Percentiles rank a stretch among this genome's conserved stretches.
Evolutionary conservation across 2,329 filamentous ascomycete genomes (phyloP).

Genomic region (Trematosphaeria pertusa): DNA sequence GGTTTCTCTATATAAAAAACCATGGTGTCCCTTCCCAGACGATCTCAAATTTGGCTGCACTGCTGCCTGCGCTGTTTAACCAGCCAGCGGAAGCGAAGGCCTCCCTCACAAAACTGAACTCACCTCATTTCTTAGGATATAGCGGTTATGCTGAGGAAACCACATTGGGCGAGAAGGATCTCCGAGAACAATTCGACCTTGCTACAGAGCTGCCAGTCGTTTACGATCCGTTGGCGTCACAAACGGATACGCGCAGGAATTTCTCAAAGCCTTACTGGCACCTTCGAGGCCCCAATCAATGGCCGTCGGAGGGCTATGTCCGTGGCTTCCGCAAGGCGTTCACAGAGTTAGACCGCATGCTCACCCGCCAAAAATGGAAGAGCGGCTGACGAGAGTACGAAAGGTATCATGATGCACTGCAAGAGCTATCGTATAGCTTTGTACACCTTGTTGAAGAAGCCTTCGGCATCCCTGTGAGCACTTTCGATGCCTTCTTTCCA

Average conservation of each 20-base stretch:
- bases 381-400: background rate
- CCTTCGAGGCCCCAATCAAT: conserved; percentile 48
- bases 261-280: conserved; percentile 51
- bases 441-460: conserved; percentile 64
- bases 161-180: conserved; percentile 61
- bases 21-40: conserved; percentile 53
- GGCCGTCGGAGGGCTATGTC: conserved; percentile 35
- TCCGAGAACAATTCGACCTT: conserved; percentile 66
- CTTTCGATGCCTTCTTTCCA: conserved; percentile 60
- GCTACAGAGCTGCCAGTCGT: conserved; percentile 60
- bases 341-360: conserved; percentile 22
- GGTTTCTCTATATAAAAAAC: conserved; percentile 62
- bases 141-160: conserved; percentile 62
- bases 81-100: conserved; percentile 11
- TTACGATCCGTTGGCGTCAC: conserved; percentile 32
- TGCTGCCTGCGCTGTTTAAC: conserved; percentile 18
- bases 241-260: conserved; percentile 46
- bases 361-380: background rate
- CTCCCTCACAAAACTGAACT: conserved; percentile 49
- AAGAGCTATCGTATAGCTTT: conserved; percentile 60
- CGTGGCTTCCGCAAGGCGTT: conserved; percentile 43
- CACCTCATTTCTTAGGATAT: conserved; percentile 68
- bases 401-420: conserved; percentile 61
- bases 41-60: conserved; percentile 49
- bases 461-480: conserved; percentile 56